A percentile compares a stretch with the other conserved stretches of the same genome.
Evolutionary conservation across 179 eudicot genomes (phyloP).

Genomic region (Vitellaria paradoxa): DNA sequence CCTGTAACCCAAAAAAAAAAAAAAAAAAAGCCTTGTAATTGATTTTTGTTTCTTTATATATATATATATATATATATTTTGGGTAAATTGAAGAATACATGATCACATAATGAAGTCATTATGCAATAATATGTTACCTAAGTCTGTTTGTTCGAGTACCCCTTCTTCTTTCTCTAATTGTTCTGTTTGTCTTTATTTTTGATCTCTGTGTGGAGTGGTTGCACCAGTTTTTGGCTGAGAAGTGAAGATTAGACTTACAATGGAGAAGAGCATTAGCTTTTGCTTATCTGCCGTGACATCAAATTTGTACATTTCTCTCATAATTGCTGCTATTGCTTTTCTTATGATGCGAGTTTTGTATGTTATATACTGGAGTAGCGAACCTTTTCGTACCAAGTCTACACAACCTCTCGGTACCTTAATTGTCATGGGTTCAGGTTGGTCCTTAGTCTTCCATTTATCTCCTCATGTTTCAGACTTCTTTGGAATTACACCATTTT

Average conservation of each 20-base stretch:
- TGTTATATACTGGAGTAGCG: slow-evolving; percentile 48
- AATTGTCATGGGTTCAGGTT: slow-evolving; percentile 91
- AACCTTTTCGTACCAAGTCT: slow-evolving; percentile 34
- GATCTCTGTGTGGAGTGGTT: neutral
- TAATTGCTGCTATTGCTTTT: slow-evolving; percentile 27
- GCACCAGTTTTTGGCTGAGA: neutral
- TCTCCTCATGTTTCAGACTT: slow-evolving; percentile 1
- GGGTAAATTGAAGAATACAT: too few relatives aligned
- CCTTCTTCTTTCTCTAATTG: neutral
- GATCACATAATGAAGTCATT: too few relatives aligned
- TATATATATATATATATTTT: too few relatives aligned
- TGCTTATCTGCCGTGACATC: neutral
- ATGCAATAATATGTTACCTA: too few relatives aligned
- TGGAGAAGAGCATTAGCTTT: slow-evolving; percentile 11
- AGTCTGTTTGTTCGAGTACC: too few relatives aligned
- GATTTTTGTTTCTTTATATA: too few relatives aligned
- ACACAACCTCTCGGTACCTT: slow-evolving; percentile 60
- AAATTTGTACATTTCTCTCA: slow-evolving; percentile 14
- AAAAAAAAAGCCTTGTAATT: too few relatives aligned
- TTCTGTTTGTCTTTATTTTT: too few relatives aligned
- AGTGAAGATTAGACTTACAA: slow-evolving; percentile 8
- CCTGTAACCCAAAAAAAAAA: too few relatives aligned
- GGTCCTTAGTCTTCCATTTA: neutral
- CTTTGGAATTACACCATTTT: neutral
- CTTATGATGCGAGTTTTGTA: slow-evolving; percentile 50